Evolutionary conservation across 371 early-diverging fungal genomes (phyloP).

Genomic region (Enterocytospora artemiae): DNA sequence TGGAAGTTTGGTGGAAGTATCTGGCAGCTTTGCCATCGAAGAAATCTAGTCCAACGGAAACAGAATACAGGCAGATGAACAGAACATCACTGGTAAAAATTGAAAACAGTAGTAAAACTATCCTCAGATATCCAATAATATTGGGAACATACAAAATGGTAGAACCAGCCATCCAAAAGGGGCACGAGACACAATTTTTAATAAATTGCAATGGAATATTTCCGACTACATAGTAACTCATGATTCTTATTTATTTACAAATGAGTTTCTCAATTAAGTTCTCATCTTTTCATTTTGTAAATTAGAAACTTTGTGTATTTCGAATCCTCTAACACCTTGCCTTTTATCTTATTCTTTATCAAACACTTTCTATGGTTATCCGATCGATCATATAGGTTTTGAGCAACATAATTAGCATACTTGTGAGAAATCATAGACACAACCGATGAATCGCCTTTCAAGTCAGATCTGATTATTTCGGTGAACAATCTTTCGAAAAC

Average conservation of each 20-base stretch:
- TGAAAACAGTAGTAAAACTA: conserved; percentile 23
- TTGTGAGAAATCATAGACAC: conserved; percentile 84
- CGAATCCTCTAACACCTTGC: no score
- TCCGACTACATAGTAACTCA: no score
- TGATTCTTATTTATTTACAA: no score
- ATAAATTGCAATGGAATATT: no score
- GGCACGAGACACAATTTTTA: no score
- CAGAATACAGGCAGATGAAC: conserved; percentile 61
- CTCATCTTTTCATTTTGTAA: no score
- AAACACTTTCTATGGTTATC: no score
- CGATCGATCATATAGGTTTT: conserved; percentile 75
- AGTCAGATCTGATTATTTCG: conserved; percentile 94
- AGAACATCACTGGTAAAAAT: not conserved
- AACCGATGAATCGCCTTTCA: conserved; percentile 71
- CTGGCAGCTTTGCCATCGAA: conserved; percentile 83
- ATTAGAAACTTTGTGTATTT: no score
- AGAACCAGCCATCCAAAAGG: no score
- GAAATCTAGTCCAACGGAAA: conserved; percentile 79
- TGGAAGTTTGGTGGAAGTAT: conserved; percentile 69
- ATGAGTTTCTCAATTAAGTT: no score
- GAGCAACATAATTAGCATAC: conserved; percentile 95
- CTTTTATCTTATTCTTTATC: no score
- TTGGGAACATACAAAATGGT: conserved; percentile 41
- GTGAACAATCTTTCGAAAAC: conserved; percentile 74
- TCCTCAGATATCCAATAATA: conserved; percentile 37